Evolutionary conservation across 768 basidiomycete species (phyloP), one percentile per base, ranked within the genome.

Genomic region (Wakefieldia striispora): DNA sequence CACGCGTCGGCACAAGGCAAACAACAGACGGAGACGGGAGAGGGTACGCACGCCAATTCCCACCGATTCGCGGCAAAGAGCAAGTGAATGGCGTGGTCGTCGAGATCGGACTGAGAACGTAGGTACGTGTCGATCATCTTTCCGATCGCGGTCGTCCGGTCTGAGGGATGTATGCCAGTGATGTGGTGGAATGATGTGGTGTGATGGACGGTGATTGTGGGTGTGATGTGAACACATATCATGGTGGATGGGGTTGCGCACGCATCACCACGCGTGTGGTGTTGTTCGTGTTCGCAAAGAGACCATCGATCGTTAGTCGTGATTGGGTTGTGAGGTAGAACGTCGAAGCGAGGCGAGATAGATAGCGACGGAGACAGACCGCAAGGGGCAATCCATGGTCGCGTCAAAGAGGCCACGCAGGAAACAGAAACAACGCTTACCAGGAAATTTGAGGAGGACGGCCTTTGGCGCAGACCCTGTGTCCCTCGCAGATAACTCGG

Each of bases 51-150:
- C 91, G 87, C 86, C 54, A 88, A 80, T 65, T 98, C 95, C 97
- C 97, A 98, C 31, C 95, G 80, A 64, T 99, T 99, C 2, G 95
- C 97, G 38, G 92, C 86, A 75, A 99, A 98, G 48, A 99, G 79
- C 3, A 97, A 81, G 64, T 98, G 95, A 42, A 98, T 84, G 2
- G 86, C 89, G 53, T 76, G 87, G 70, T 97, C 94, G 66, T 95
- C 93, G 43, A 99, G 77, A 13, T 98, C 91, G 13, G 87, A 78
- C 43, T 89, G 69, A 13, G 88, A 88, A 40, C 82, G 83, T 47
- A 99, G 76, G 67, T 98, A 99, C 23, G 85, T 78, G 69, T 98
- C 87, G 59, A 99, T 97, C 84, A 94, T 90, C 58, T 84, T 76
- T 3, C 95, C 95, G 45, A 92, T 95, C 3, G 89, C 66, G 2